These are phyloP conservation scores for Pestalotiopsis sp. DNA, from an alignment of 2,329 filamentous ascomycete genomes.

Conservation along the genomic window DNA sequence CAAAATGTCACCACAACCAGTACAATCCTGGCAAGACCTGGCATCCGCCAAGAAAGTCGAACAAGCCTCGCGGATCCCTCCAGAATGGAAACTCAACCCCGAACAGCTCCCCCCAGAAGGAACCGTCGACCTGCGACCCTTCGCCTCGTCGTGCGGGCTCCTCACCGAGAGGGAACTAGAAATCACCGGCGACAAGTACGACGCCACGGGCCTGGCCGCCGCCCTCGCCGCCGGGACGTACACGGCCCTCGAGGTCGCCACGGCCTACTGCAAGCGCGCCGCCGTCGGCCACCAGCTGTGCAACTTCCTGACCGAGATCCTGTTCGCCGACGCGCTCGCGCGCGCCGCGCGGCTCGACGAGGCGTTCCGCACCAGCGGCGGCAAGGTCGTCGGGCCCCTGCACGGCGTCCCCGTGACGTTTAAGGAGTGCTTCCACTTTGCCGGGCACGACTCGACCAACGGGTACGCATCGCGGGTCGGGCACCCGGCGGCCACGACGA, in stretches of 20 bases:
- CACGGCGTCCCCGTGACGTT: conserved; percentile 56
- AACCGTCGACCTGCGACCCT: conserved; percentile 21
- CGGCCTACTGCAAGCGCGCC: conserved; percentile 9
- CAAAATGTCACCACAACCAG: conserved; percentile 3
- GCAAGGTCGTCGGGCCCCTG: conserved; percentile 47
- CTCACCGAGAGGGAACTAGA: conserved; percentile 19
- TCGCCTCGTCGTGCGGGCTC: conserved; percentile 20
- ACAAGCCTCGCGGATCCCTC: conserved; percentile 21
- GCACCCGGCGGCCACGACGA: conserved; percentile 20
- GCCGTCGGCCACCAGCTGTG: conserved; percentile 14
- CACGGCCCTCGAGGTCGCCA: neutral
- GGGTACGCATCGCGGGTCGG: conserved; percentile 28
- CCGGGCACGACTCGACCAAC: conserved; percentile 31
- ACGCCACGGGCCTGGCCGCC: conserved; percentile 23
- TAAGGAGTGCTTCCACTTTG: conserved; percentile 29
- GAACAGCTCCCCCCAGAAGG: conserved; percentile 20
- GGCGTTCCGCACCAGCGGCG: conserved; percentile 36
- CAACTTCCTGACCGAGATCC: conserved; percentile 40
- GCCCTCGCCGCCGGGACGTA: conserved; percentile 14
- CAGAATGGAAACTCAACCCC: conserved; percentile 24
- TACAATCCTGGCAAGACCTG: conserved; percentile 24
- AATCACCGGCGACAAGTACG: conserved; percentile 24
- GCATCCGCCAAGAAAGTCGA: conserved; percentile 22
- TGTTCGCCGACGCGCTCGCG: conserved; percentile 41
- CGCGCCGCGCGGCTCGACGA: conserved; percentile 39